Evolutionary conservation across 208 protist species (phyloP).

Genomic region (Trypanosoma brucei): DNA sequence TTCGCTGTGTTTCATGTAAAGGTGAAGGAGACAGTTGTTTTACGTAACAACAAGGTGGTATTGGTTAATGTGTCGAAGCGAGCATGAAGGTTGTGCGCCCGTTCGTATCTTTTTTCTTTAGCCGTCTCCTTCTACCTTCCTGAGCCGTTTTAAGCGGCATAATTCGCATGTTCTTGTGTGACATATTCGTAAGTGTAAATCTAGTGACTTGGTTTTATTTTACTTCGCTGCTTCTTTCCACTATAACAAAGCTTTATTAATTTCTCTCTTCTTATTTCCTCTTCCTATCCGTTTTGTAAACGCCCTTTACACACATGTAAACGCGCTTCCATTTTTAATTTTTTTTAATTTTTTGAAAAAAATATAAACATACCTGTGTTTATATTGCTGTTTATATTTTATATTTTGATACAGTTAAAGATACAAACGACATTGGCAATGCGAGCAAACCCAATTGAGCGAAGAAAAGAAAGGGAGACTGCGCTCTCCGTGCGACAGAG

Average conservation of each 20-base stretch:
- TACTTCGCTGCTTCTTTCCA: background rate
- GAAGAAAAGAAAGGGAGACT: slow-evolving; percentile 59
- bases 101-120: background rate
- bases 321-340: background rate
- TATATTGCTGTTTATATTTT: too few relatives aligned
- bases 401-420: background rate
- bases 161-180: too few relatives aligned
- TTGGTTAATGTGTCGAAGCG: slow-evolving; percentile 52
- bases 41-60: slow-evolving; percentile 50
- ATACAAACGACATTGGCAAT: slow-evolving; percentile 20
- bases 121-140: background rate
- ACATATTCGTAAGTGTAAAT: too few relatives aligned
- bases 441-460: slow-evolving; percentile 44
- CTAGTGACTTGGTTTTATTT: too few relatives aligned
- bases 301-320: too few relatives aligned
- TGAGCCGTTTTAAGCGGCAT: too few relatives aligned
- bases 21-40: slow-evolving; percentile 69
- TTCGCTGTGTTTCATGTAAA: slow-evolving; percentile 29
- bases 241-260: background rate
- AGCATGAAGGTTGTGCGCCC: background rate
- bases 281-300: background rate
- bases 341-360: background rate
- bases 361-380: too few relatives aligned
- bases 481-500: slow-evolving; percentile 54
- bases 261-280: background rate